Percentiles rank a stretch among this genome's conserved stretches.
phyloP scores from a whole-genome alignment of 176 grass and related monocot genomes.

The Aegilops tauschii region DNA sequence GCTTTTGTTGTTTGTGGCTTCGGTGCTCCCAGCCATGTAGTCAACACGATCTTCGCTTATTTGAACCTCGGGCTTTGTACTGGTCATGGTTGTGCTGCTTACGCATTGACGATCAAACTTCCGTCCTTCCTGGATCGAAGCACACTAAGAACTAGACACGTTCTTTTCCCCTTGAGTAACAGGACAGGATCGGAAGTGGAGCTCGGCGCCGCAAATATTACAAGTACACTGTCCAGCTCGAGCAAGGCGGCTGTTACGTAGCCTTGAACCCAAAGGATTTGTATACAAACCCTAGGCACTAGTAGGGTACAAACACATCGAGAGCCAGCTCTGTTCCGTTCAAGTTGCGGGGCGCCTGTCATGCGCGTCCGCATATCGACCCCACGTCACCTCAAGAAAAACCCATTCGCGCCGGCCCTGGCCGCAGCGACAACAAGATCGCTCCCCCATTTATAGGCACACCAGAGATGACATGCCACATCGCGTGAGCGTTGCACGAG shows the following conservation, averaged over 20 bases:
- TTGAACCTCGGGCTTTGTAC: too few relatives aligned
- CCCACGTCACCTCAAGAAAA: neutral
- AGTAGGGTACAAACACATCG: too few relatives aligned
- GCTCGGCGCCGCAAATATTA: neutral
- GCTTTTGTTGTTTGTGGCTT: too few relatives aligned
- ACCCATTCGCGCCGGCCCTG: neutral
- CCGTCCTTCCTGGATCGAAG: neutral
- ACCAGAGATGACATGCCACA: neutral
- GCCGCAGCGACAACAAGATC: neutral
- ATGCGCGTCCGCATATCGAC: constrained; percentile 66
- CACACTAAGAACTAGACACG: neutral
- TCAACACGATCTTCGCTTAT: too few relatives aligned
- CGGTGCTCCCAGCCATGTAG: too few relatives aligned
- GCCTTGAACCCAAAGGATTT: constrained; percentile 68
- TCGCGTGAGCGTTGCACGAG: neutral
- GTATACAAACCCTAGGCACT: neutral
- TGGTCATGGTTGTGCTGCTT: neutral
- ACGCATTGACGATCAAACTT: neutral
- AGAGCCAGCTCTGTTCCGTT: neutral
- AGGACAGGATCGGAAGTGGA: neutral
- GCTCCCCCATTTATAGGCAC: constrained; percentile 31
- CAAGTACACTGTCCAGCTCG: constrained; percentile 16
- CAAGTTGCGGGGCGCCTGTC: constrained; percentile 60
- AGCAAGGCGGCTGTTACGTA: constrained; percentile 30
- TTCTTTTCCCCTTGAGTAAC: neutral